Conservation (phyloP, 2,329 filamentous ascomycete genomes). For the Mariannaea elegans region DNA sequence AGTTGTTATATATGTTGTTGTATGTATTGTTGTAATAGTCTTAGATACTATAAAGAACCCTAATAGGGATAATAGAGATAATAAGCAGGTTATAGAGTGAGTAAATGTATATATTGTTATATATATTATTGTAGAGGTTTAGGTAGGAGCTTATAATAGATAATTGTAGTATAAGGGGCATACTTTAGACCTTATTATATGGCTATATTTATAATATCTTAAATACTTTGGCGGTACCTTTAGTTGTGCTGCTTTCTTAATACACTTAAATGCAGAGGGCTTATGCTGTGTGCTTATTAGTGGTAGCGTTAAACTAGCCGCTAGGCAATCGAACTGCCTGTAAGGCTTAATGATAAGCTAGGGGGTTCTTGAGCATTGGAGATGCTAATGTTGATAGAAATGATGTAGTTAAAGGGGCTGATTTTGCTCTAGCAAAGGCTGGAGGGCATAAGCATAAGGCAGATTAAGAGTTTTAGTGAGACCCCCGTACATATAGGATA, state of each 20-base stretch:
- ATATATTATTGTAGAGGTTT: neutral
- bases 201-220: no score
- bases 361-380: neutral
- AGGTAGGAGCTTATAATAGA: neutral
- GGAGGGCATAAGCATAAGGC: neutral
- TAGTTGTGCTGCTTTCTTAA: no score
- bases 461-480: conserved; percentile 15
- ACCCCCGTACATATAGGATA: conserved; percentile 19
- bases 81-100: neutral
- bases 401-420: neutral
- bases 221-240: no score
- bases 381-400: neutral
- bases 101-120: conserved; percentile 4
- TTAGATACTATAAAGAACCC: neutral
- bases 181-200: conserved; percentile 21
- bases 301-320: neutral
- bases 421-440: neutral
- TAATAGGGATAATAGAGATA: conserved; percentile 1
- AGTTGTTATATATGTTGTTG: no score
- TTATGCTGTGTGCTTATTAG: conserved; percentile 12
- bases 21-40: neutral
- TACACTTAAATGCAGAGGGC: no score
- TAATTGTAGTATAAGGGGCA: conserved; percentile 21
- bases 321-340: neutral
- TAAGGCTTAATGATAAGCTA: neutral